Conservation (phyloP, 495 filamentous ascomycete genomes). For the Aspergillus diversus region DNA sequence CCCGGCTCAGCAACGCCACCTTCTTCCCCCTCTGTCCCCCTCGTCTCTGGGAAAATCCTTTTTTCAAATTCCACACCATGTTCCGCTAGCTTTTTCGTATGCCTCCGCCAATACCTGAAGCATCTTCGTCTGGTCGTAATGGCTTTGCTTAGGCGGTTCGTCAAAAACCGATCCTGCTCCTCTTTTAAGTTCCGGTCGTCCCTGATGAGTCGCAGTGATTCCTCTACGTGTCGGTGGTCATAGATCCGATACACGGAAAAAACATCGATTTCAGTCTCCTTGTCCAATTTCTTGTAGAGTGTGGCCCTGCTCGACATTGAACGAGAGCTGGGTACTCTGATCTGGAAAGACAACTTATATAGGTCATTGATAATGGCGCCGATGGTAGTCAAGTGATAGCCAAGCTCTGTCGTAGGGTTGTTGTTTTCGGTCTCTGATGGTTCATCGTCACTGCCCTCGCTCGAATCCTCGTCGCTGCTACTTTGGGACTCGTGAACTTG, state of each 20-base stretch:
- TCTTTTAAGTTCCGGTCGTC: background rate
- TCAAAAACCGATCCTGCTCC: background rate
- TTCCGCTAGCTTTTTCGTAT: background rate
- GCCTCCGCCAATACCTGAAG: background rate
- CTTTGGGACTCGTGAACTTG: background rate
- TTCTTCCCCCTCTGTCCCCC: background rate
- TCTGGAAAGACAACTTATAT: conserved; percentile 2
- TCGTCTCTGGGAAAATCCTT: background rate
- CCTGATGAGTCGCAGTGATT: background rate
- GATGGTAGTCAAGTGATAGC: background rate
- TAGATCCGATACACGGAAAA: background rate
- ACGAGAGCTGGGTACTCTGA: background rate
- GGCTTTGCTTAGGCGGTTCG: conserved; percentile 4
- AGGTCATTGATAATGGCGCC: background rate
- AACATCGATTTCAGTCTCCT: background rate
- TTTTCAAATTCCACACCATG: background rate
- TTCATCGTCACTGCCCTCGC: conserved; percentile 1
- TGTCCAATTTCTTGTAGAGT: background rate
- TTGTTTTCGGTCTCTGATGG: background rate
- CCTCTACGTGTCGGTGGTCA: background rate
- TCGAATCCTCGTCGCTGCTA: background rate
- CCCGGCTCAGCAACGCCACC: background rate
- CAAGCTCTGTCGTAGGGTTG: background rate
- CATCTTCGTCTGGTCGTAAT: conserved; percentile 1
- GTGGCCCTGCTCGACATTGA: background rate